Percentiles rank a stretch among this genome's conserved stretches.
Evolutionary conservation across 768 basidiomycete species (phyloP).

Genomic region (Leccinum longicurvipes): DNA sequence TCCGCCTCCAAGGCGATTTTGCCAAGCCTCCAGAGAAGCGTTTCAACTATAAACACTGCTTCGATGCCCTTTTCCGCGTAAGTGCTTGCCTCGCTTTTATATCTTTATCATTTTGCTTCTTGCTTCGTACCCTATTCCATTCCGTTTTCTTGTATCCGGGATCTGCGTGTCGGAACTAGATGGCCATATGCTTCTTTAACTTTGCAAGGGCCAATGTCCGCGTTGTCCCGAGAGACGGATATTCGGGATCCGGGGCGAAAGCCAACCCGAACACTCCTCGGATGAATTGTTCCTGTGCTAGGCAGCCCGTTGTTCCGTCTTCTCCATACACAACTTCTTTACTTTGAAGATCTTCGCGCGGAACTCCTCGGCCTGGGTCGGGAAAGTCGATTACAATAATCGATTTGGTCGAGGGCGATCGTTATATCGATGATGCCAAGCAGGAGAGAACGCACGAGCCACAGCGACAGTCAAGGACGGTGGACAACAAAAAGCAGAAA

Average conservation of each 20-base stretch:
- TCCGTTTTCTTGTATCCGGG: neutral
- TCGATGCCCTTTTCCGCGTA: slow-evolving; percentile 84
- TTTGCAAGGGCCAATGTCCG: neutral
- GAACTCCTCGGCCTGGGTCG: neutral
- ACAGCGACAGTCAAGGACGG: neutral
- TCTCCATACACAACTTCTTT: neutral
- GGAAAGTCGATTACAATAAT: neutral
- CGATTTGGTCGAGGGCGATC: neutral
- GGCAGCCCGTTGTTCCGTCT: neutral
- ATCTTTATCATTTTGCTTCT: neutral
- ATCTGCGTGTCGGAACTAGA: neutral
- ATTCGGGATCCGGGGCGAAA: neutral
- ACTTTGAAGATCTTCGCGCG: neutral
- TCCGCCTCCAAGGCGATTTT: slow-evolving; percentile 87
- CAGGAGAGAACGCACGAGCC: neutral
- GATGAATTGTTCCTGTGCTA: neutral
- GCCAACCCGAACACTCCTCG: neutral
- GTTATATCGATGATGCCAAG: neutral
- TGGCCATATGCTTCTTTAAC: neutral
- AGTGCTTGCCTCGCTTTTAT: slow-evolving; percentile 31
- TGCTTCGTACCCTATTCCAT: neutral
- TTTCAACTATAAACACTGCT: slow-evolving; percentile 86
- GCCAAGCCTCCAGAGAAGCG: slow-evolving; percentile 85
- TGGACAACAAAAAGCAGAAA: neutral
- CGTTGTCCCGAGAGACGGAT: slow-evolving; percentile 3